These are phyloP conservation scores for Salix dunnii DNA, from an alignment of 345 rosid species.

Conservation along the genomic window DNA sequence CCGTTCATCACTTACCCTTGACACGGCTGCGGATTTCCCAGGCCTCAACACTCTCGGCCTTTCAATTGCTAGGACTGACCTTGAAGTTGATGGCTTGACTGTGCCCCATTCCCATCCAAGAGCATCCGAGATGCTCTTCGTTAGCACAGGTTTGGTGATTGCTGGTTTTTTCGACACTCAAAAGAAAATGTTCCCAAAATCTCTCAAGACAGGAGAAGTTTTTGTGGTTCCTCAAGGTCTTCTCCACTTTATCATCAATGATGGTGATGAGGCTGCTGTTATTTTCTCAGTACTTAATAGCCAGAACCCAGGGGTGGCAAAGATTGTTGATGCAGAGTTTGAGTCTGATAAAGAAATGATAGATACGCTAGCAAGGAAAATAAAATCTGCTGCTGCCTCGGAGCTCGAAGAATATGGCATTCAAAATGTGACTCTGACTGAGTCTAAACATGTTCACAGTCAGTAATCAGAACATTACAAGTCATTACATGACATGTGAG, in stretches of 20 bases:
- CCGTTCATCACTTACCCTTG: conserved; percentile 39
- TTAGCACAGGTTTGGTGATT: conserved; percentile 47
- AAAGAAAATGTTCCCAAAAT: conserved; percentile 42
- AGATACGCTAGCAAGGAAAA: conserved; percentile 27
- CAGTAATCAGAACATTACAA: conserved; percentile 2
- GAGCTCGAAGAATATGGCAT: neutral
- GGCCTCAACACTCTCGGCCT: conserved; percentile 88
- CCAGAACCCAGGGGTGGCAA: conserved; percentile 78
- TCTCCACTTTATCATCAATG: conserved; percentile 55
- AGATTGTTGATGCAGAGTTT: conserved; percentile 38
- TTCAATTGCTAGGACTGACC: conserved; percentile 65
- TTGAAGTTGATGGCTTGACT: conserved; percentile 54
- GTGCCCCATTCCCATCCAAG: conserved; percentile 75
- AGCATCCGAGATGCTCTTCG: conserved; percentile 61
- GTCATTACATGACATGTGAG: neutral
- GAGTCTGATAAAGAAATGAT: conserved; percentile 25
- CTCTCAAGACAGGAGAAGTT: conserved; percentile 56
- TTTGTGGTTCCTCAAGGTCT: conserved; percentile 67
- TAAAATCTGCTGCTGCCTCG: conserved; percentile 19
- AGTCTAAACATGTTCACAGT: neutral
- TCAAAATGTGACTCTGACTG: neutral
- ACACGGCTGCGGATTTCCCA: conserved; percentile 62
- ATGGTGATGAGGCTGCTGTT: conserved; percentile 49
- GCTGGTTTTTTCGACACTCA: conserved; percentile 72
- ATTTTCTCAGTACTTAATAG: conserved; percentile 59